Conservation (phyloP, 208 protist species). For the Trypanosoma boissoni region DNA sequence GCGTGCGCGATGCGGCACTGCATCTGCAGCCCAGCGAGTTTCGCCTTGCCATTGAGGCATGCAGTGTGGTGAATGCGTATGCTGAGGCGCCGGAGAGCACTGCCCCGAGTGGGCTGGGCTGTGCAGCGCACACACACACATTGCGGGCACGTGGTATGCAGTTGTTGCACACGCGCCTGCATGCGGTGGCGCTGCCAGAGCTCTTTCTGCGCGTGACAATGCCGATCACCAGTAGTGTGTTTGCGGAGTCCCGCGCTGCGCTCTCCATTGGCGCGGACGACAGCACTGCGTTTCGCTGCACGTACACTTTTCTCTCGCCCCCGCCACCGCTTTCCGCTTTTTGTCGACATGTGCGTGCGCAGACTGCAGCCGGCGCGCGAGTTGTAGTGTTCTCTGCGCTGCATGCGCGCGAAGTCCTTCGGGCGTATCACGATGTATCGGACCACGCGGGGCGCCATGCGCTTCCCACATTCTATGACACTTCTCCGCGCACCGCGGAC, state of each 20-base stretch:
- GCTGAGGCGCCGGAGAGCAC: background rate
- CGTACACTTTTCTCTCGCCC: slow-evolving; percentile 10
- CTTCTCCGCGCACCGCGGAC: background rate
- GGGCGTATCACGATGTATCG: background rate
- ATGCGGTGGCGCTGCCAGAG: slow-evolving; percentile 10
- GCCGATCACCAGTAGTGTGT: slow-evolving; percentile 3
- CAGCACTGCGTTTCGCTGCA: slow-evolving; percentile 8
- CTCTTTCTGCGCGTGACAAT: background rate
- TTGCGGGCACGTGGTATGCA: background rate
- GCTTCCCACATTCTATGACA: background rate
- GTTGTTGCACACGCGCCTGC: background rate
- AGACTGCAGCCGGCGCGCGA: slow-evolving; percentile 1
- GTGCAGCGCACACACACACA: slow-evolving; percentile 14
- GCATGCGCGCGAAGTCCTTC: slow-evolving; percentile 10
- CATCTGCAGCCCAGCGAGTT: too few species aligned
- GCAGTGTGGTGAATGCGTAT: slow-evolving; percentile 8
- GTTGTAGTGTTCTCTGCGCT: slow-evolving; percentile 15
- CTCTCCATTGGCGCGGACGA: slow-evolving; percentile 9
- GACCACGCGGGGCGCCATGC: background rate
- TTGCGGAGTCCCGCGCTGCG: slow-evolving; percentile 4
- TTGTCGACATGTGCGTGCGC: slow-evolving; percentile 3
- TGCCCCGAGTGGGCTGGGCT: background rate
- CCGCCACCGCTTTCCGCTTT: background rate
- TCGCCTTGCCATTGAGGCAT: background rate
- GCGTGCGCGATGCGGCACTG: too few species aligned